Evolutionary conservation across 768 basidiomycete genomes (phyloP), one percentile per base, ranked within the genome.

Genomic region (Suillus ampliporus): DNA sequence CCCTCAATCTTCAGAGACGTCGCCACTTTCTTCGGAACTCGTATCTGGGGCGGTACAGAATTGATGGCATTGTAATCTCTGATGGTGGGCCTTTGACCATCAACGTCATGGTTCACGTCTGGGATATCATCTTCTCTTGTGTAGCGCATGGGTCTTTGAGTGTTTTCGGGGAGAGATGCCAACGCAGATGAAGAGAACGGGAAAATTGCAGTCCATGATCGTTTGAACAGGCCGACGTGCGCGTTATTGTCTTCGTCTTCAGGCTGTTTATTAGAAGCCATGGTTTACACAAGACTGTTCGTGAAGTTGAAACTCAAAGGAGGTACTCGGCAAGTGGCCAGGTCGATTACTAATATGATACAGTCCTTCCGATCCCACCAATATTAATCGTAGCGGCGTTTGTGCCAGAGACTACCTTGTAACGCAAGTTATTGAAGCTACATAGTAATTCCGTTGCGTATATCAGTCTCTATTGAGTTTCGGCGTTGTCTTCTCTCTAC

Each of bases 1-100:
- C 88, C 89, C 73, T 98, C 95, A 19, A 98, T 94, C 65, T 88
- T 91, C 69, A 98, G 81, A 0, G 89, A 86, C 1, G 91, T 90
- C 0, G 90, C 79, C 23, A 92, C 86, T 76, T 95, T 95, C 79
- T 90, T 92, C 0, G 93, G 93, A 0, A 94, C 83, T 41, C 89
- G 81, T 41, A 94, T 86, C 51, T 84, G 82, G 0, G 86, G 80
- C 0, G 90, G 87, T 0, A 89, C 70, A 4, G 80, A 71, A 68
- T 84, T 89, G 74, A 92, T 92, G 3, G 92, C 81, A 71, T 88
- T 86, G 71, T 94, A 94, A 74, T 94, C 89, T 50, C 87, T 80
- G 35, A 90, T 82, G 35, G 85, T 83, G 14, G 89, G 86, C 65
- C 82, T 75, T 63, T 87, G 81, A 6, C 86, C 88, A 50, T 79